Evolutionary conservation across 257 asterid genomes (phyloP).

Genomic region (Nicotiana paniculata): DNA sequence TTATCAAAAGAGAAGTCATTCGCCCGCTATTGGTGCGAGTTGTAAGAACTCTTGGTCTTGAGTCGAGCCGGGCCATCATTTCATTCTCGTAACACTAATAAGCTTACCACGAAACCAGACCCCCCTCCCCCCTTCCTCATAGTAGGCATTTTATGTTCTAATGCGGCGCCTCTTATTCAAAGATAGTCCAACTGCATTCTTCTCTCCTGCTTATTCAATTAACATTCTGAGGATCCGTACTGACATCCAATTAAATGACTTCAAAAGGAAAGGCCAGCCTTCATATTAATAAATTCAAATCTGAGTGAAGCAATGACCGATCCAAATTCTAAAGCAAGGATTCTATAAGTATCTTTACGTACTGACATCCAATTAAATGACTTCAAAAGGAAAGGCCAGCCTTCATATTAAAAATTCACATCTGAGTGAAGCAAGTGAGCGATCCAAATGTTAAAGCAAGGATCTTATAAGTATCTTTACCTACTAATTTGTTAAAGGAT

Average conservation of each 20-base stretch:
- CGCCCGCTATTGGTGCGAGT: not conserved
- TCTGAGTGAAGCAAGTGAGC: not conserved
- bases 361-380: not conserved
- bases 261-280: not conserved
- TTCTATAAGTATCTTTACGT: not conserved
- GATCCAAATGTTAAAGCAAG: not conserved
- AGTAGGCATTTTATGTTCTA: constrained; percentile 1
- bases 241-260: not conserved
- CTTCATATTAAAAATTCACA: not conserved
- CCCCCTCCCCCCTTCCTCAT: not conserved
- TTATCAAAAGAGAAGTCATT: not conserved
- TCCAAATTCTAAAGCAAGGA: not conserved
- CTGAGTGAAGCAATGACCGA: not conserved
- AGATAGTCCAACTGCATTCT: not conserved
- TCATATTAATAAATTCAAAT: not conserved
- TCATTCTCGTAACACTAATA: not conserved
- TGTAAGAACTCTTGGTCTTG: not conserved
- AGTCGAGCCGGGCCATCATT: not conserved
- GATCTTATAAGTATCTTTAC: not conserved
- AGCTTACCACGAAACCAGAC: not conserved
- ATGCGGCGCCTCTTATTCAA: not conserved
- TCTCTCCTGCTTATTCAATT: not conserved
- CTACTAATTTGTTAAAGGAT: not conserved
- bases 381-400: not conserved
- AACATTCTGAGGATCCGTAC: not conserved